Evolutionary conservation across 1,284 basidiomycete species (phyloP), one percentile per base, ranked within the genome.

Genomic region (Mycena citricolor): DNA sequence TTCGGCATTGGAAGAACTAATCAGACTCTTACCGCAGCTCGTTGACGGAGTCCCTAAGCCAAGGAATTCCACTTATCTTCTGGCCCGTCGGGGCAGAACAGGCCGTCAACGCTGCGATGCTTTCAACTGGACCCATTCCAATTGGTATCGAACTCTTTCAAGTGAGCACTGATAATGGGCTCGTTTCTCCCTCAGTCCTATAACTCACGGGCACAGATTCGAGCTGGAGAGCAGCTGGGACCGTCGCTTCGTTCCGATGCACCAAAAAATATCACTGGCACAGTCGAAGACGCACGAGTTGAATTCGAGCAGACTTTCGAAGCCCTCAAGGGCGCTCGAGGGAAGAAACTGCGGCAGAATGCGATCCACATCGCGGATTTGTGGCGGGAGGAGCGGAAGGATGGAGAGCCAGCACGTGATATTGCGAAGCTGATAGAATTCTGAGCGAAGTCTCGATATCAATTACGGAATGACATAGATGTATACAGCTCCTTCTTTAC

Each of bases 101-200:
- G 38, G 25, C 47, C 1, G 4, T 43, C 3, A 49, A 49, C 24
- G 47, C 42, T 3, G 35, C 35, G 20, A 20, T 32, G 6, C 21
- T 49, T 23, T 44, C 42, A 0, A 8, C 37, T 6, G 47, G 14
- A 5, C 37, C 47, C 7, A 39, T 39, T 21, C 41, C 47, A 2
- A 37, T 49, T n/a, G 47, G 42, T 2, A 44, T 49, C 14, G 47
- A 49, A 17, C 38, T 49, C 17, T 14, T 49, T 4, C 47, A 49
- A 42, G 47, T 49, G 20, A 2, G 23, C 33, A 16, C 30, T n/a
- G 12, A 19, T 4, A n/a, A n/a, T n/a, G n/a, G n/a, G n/a, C n/a
- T 33, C 6, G 4, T 3, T 23, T 2, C 3, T 4, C 22, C 29
- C 12, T 7, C 7, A 5, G 16, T 17, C 12, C 21, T 39, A 8